Evolutionary conservation across 495 filamentous ascomycete genomes (phyloP), one percentile per base, ranked within the genome.

Genomic region (Neurospora sp.): DNA sequence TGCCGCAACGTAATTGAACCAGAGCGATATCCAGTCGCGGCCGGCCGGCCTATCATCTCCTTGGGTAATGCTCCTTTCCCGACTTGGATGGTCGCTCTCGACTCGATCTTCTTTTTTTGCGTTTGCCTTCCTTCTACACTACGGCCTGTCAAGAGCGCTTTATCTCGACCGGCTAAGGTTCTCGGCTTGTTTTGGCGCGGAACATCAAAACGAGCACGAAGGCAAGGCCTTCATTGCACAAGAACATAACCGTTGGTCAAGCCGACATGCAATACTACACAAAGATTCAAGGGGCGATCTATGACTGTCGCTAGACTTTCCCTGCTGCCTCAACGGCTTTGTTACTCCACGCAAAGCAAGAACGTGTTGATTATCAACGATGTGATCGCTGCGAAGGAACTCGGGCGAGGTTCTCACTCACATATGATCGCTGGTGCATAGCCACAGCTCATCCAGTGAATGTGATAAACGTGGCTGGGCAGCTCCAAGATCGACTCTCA

Each of bases 301-400:
- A 70, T 70, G 65, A 77, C 70, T 69, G 76, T 73, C 42, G 18
- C 18, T 44, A 27, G 59, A 73, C 42, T 40, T 73, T 38, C 72
- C 68, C 45, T 18, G 16, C 68, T 69, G 71, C 35, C 79, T 85
- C 4, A 79, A 79, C 22, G 83, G 83, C 71, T 53, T 22, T 27
- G 4, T 53, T 4, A 53, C 20, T 5, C 45, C 20, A 53, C 4
- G 16, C 16, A 44, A 44, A 44, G 41, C 41, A 44, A n/a, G 6
- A 18, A 18, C 8, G 41, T 44, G 41, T 44, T n/a, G 41, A n/a
- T 44, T n/a, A 44, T 18, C 41, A 44, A 44, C 16, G 4, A 47
- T 59, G 47, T 31, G 47, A 31, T 59, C 1, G 47, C 20, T 22
- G 22, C 47, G 22, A 59, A 59, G 22, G 47, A 59, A 14, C 10